Base-by-base conservation (phyloP, 108 stramenopile species). In the Cyclotella atomus region DNA sequence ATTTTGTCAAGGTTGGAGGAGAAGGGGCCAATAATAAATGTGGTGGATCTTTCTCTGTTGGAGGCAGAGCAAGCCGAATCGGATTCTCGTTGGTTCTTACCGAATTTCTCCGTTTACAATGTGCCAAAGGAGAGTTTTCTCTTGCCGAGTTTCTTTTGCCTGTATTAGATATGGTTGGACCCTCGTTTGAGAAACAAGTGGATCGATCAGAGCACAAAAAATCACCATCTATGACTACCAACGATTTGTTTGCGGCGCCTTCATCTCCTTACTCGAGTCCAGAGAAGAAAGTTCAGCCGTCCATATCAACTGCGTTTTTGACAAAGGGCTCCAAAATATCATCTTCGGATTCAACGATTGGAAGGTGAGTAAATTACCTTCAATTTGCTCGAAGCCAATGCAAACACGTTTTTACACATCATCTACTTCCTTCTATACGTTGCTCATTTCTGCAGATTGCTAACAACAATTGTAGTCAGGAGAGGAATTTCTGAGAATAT, bases 1-100 rank as follows among this genome's bases (percentile, higher is more conserved):
- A 85, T 25, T 95, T 95, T 77, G 74, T 90, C 49, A 95, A 92
- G 46, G 79, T 75, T 49, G 94, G 91, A 53, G 94, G 94, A 52
- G 91, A 95, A 56, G 53, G 85, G 23, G 64, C 67, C 10, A 84
- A 90, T 2, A 75, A 78, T 35, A 76, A 85, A 53, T 74, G 83
- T 28, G 90, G 91, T n/a, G 91, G 94, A 27, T 49, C 75, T 19
- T 91, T 83, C 65, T 91, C 90, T 5, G 71, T 69, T 2, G 94
- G 94, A 24, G 91, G 94, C 16, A 80, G 94, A 21, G 89, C 88
- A 24, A 76, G 82, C 46, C 85, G 91, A n/a, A 75, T 91, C n/a
- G 94, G 91, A 3, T 77, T 86, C 64, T 46, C 83, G 12, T 61
- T 79, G 6, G 68, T 67, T 27, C 41, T 95, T 32, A 76, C 85